Evolutionary conservation across 176 grass and related monocot species (phyloP), one percentile per base, ranked within the genome.

Genomic region (Carex cristatella): DNA sequence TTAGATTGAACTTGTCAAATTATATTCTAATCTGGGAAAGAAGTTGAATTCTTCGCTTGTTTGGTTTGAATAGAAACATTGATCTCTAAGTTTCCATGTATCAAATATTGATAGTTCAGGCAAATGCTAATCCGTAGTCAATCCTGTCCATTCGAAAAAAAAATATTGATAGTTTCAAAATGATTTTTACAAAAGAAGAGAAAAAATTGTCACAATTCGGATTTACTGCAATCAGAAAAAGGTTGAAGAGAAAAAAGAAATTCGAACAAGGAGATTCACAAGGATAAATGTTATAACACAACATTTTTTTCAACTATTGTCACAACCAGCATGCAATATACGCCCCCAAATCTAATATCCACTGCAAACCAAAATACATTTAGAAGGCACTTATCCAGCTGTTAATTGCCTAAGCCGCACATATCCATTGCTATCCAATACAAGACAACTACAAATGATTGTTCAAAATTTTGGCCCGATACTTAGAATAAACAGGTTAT

Each of bases 401-500:
- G 54, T 61, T 83, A 83, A 83, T 69, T 68, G 48, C 81, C 80
- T 69, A 82, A 82, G 23, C 19, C 9, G n/a, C 61, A 83, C 27
- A 83, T 51, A 67, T 53, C 63, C 44, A 69, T 54, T 63, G 49
- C 81, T 67, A 83, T 79, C 27, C 35, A 83, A 83, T 64, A 65
- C 61, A 82, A 82, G 38, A 65, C 61, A 83, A 66, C 61, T 53
- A 67, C 46, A 83, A 83, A 83, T 68, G 12, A 75, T 76, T 54
- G 78, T 86, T 86, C 69, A 86, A 82, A 83, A 73, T 75, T 65
- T 89, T 49, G 69, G 72, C 49, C 81, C 69, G 74, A 78, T 27
- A 54, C 57, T 64, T 23, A 69, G 61, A 95, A 93, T 91, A 83
- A 89, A 88, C 87, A 42, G 86, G 79, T 85, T 16, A 84, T 80